Evolutionary conservation across 2,329 filamentous ascomycete genomes (phyloP).

Genomic region (Penicillium sp.): DNA sequence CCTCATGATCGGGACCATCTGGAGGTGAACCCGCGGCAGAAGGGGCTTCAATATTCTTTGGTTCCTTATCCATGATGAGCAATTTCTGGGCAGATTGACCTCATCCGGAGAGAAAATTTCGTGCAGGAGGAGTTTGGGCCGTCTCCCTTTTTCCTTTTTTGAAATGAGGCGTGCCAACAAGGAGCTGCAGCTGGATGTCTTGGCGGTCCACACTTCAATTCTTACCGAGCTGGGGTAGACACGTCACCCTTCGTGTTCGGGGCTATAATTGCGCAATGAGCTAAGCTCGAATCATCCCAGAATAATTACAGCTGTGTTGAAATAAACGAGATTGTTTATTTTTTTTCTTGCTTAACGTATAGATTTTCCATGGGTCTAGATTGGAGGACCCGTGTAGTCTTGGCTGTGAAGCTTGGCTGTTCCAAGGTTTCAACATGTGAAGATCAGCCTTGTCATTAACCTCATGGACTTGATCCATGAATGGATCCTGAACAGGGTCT

Average conservation of each 20-base stretch:
- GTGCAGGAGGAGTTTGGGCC: not conserved
- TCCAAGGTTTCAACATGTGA: not conserved
- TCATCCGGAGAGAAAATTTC: not conserved
- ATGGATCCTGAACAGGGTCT: not conserved
- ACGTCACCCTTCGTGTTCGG: not conserved
- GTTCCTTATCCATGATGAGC: slow-evolving; percentile 5
- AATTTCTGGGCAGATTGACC: not conserved
- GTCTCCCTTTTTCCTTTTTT: not conserved
- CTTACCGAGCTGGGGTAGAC: not conserved
- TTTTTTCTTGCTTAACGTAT: too few species aligned
- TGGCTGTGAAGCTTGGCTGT: slow-evolving; percentile 6
- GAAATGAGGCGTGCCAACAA: not conserved
- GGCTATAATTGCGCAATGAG: not conserved
- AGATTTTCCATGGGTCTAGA: not conserved
- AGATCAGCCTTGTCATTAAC: not conserved
- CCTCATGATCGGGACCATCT: not conserved
- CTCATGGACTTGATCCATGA: not conserved
- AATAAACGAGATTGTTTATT: too few species aligned
- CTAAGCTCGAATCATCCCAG: not conserved
- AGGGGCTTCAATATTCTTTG: slow-evolving; percentile 8
- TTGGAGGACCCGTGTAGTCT: not conserved
- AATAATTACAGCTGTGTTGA: not conserved
- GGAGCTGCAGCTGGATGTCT: not conserved
- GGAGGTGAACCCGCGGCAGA: not conserved
- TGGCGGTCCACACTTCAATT: slow-evolving; percentile 4